Conservation (phyloP, 257 asterid genomes). For the Solanum gandarillasii region DNA sequence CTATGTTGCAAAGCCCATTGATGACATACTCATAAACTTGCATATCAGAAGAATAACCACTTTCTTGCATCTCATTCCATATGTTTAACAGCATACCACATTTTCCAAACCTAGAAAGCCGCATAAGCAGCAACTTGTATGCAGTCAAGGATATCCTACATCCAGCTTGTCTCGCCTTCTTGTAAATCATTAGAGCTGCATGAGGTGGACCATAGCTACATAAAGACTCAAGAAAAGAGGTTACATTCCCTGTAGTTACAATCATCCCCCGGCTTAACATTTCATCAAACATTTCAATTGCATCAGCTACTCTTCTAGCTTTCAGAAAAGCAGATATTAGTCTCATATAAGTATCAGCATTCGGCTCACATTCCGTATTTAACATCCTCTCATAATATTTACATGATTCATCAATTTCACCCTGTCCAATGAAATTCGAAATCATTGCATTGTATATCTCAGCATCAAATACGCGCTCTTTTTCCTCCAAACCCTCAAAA, state of each 20-base stretch:
- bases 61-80: constrained; percentile 80
- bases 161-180: constrained; percentile 66
- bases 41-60: constrained; percentile 66
- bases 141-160: constrained; percentile 52
- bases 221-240: constrained; percentile 55
- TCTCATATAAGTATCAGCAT: constrained; percentile 49
- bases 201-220: constrained; percentile 92
- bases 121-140: constrained; percentile 63
- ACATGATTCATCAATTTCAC: constrained; percentile 48
- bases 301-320: constrained; percentile 68
- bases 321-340: constrained; percentile 45
- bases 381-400: constrained; percentile 44
- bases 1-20: constrained; percentile 73
- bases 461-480: constrained; percentile 18
- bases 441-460: constrained; percentile 77
- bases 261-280: constrained; percentile 56
- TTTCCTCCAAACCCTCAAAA: constrained; percentile 46
- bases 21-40: constrained; percentile 63
- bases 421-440: constrained; percentile 35
- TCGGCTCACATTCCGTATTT: constrained; percentile 33
- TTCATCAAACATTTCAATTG: constrained; percentile 71
- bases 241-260: constrained; percentile 58
- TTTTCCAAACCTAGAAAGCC: constrained; percentile 82
- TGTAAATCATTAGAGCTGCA: constrained; percentile 75
- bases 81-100: constrained; percentile 61